These are phyloP conservation scores for Lenwebbia sp. DNA, from an alignment of 345 rosid species.

Conservation along the genomic window DNA sequence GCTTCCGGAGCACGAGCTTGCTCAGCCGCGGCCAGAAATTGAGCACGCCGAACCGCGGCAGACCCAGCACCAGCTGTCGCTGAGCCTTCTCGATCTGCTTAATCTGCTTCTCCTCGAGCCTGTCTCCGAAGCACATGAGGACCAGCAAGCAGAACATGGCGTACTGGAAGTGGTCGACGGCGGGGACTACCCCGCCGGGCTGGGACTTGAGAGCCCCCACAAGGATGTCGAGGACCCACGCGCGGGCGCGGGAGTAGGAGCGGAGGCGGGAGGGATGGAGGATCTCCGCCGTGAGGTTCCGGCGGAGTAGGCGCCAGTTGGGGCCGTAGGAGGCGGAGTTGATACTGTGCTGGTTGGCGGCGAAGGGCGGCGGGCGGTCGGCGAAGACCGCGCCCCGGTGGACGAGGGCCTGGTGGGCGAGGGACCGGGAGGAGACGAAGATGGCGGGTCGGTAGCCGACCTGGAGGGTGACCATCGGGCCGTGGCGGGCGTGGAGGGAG, in stretches of 20 bases:
- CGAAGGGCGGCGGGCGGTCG: background rate
- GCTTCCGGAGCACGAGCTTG: background rate
- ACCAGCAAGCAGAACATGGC: background rate
- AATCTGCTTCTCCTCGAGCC: background rate
- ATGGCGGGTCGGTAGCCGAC: background rate
- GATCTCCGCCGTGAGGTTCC: conserved; percentile 4
- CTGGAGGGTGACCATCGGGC: background rate
- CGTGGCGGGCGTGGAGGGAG: background rate
- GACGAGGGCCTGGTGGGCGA: conserved; percentile 6
- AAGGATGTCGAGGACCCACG: background rate
- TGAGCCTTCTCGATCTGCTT: background rate
- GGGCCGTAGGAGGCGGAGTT: background rate
- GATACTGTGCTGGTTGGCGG: background rate
- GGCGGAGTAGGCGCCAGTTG: conserved; percentile 5
- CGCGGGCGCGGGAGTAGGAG: background rate
- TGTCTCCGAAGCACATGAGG: background rate
- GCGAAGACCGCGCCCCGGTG: conserved; percentile 1
- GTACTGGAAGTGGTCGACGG: background rate
- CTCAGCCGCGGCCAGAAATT: background rate
- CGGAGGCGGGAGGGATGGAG: conserved; percentile 1
- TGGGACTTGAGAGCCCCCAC: background rate
- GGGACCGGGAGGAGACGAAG: background rate
- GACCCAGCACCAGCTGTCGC: background rate
- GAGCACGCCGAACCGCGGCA: background rate
- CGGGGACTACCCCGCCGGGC: background rate